phyloP scores from a whole-genome alignment of 176 grass and related monocot genomes.

The Panicum miliaceum region DNA sequence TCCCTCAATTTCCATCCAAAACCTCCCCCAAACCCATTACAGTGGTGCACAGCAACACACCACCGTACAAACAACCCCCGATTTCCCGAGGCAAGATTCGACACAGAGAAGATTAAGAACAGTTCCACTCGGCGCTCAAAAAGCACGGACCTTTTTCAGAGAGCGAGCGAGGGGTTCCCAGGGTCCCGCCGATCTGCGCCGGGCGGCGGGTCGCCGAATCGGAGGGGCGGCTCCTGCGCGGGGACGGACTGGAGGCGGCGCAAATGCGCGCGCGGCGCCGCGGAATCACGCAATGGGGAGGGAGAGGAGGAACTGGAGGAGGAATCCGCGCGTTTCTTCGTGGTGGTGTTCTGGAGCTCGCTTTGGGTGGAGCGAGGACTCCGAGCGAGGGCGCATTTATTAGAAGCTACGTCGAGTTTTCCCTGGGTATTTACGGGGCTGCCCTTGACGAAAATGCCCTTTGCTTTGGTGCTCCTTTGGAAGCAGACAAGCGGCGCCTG shows the following conservation, averaged over 20 bases:
- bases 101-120: neutral
- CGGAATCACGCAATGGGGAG: neutral
- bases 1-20: neutral
- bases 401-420: neutral
- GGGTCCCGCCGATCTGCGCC: neutral
- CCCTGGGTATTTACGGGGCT: neutral
- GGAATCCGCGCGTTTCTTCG: neutral
- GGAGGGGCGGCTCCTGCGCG: neutral
- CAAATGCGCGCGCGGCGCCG: slow-evolving; percentile 34
- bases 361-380: slow-evolving; percentile 25
- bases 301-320: neutral
- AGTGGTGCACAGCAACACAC: neutral
- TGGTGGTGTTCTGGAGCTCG: slow-evolving; percentile 10
- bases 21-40: slow-evolving; percentile 14
- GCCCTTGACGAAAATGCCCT: slow-evolving; percentile 42
- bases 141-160: slow-evolving; percentile 30
- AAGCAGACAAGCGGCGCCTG: neutral
- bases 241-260: neutral
- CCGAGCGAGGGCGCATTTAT: slow-evolving; percentile 29
- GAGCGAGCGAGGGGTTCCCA: neutral
- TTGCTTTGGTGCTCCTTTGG: neutral
- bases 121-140: neutral
- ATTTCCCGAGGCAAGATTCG: neutral
- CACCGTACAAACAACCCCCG: neutral
- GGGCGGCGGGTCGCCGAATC: neutral